Evolutionary conservation across 768 basidiomycete species (phyloP).

Genomic region (Tricholoma sp.): DNA sequence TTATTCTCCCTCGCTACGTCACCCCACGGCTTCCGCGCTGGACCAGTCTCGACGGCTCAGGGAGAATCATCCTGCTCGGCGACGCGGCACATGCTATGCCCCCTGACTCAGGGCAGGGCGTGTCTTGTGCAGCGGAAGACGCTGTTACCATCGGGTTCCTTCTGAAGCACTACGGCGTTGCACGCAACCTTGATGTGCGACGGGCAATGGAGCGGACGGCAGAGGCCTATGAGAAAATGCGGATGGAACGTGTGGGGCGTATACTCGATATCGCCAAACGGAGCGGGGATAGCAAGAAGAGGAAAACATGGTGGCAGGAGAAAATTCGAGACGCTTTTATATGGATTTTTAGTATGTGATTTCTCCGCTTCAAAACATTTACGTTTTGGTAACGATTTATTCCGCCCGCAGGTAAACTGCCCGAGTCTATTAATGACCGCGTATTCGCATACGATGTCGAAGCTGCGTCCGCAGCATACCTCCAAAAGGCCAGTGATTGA

Average conservation of each 20-base stretch:
- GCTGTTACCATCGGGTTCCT: constrained; percentile 30
- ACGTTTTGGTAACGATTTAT: background rate
- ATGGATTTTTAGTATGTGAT: constrained; percentile 27
- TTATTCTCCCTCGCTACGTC: constrained; percentile 34
- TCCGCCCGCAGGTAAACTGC: constrained; percentile 21
- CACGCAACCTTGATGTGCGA: background rate
- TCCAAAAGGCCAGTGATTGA: constrained; percentile 2
- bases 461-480: constrained; percentile 18
- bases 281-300: constrained; percentile 27
- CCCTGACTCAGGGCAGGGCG: constrained; percentile 37
- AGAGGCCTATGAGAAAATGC: constrained; percentile 27
- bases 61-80: constrained; percentile 34
- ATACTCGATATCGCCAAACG: constrained; percentile 30
- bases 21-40: constrained; percentile 31
- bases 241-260: constrained; percentile 26
- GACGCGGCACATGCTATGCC: constrained; percentile 43
- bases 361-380: background rate
- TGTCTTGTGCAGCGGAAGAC: constrained; percentile 37
- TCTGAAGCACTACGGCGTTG: constrained; percentile 25
- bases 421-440: constrained; percentile 24
- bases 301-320: constrained; percentile 22
- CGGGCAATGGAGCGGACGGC: constrained; percentile 19
- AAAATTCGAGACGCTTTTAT: constrained; percentile 29
- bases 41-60: constrained; percentile 24
- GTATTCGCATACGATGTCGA: constrained; percentile 25